Base-by-base conservation (phyloP, 2,329 filamentous ascomycete genomes). In the Colletotrichum karsti region DNA sequence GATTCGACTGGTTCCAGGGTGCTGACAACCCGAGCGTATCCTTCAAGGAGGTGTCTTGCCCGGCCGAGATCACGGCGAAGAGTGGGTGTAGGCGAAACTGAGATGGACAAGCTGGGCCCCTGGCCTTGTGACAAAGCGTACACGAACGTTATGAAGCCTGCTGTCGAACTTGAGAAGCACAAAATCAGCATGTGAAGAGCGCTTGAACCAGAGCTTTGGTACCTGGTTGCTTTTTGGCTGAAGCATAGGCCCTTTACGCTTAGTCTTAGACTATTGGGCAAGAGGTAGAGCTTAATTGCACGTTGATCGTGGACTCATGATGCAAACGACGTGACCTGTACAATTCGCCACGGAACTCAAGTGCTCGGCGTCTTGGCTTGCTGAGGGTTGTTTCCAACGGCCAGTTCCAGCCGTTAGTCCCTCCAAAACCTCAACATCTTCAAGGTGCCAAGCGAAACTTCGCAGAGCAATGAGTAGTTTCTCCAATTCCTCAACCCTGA, bases 1-100 rank as follows among this genome's bases (percentile, higher is more conserved):
- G 88, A 68, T 91, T 90, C 74, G 86, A 90, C 79, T 91, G 88
- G 88, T 90, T 90, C 78, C 73, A 81, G 70, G 84, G 84, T 69
- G 83, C 87, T 54, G 85, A 90, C 74, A 90, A 90, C 78, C 87
- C 88, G 7, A 73, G 73, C 28, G 84, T 90, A 60, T 80, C 77
- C 60, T 90, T 87, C 77, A 78, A 82, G 76, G 82, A 87, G 76
- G 87, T 91, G 12, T 80, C 83, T 69, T 90, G 87, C 76, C 87
- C 87, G 13, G 76, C 81, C 37, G 83, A 78, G 46, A 72, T 90
- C 63, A 84, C 79, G 39, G 75, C 77, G 59, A 77, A 81, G 63
- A 78, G 76, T 20, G 79, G 79, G 42, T 82, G 81, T 67, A 72
- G 66, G 55, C 75, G 78, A 59, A 44, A 74, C 12, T 51, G 35